A percentile compares a stretch with the other conserved stretches of the same genome.
phyloP scores from a whole-genome alignment of 257 asterid genomes.

The Paraleonurus japonicus region DNA sequence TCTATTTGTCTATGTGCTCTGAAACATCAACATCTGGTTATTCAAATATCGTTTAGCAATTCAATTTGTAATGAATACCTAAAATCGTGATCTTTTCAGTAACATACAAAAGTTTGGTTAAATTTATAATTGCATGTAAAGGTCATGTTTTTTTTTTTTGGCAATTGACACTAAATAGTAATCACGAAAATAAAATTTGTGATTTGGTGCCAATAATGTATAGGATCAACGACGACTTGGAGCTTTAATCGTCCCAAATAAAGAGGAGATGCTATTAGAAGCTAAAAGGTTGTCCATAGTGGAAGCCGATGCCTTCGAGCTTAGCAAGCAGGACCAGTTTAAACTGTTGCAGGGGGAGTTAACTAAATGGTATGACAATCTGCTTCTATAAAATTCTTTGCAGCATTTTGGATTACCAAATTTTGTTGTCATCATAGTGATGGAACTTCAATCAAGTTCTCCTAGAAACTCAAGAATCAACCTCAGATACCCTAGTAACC shows the following conservation, averaged over 20 bases:
- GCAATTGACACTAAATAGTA: too few species aligned
- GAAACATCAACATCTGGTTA: too few species aligned
- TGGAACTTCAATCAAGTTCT: too few species aligned
- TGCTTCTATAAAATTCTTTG: neutral
- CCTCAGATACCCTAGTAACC: too few species aligned
- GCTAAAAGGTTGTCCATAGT: constrained; percentile 59
- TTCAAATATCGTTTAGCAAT: too few species aligned
- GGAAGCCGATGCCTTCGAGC: constrained; percentile 56
- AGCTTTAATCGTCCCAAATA: constrained; percentile 80
- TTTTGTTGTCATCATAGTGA: neutral
- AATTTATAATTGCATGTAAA: too few species aligned
- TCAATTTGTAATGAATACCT: too few species aligned
- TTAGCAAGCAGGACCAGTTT: constrained; percentile 53
- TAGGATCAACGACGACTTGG: constrained; percentile 94
- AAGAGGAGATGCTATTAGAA: constrained; percentile 60
- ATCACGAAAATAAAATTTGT: neutral
- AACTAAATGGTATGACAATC: constrained; percentile 58
- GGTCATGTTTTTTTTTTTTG: too few species aligned
- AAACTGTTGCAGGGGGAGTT: constrained; percentile 61
- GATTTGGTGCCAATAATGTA: constrained; percentile 16
- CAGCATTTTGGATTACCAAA: neutral
- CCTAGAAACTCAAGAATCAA: too few species aligned
- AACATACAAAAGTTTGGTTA: too few species aligned
- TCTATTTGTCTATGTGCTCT: too few species aligned
- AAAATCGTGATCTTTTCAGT: too few species aligned